Evolutionary conservation across 2,329 filamentous ascomycete species (phyloP).

Genomic region (Rhynchosporium secalis): DNA sequence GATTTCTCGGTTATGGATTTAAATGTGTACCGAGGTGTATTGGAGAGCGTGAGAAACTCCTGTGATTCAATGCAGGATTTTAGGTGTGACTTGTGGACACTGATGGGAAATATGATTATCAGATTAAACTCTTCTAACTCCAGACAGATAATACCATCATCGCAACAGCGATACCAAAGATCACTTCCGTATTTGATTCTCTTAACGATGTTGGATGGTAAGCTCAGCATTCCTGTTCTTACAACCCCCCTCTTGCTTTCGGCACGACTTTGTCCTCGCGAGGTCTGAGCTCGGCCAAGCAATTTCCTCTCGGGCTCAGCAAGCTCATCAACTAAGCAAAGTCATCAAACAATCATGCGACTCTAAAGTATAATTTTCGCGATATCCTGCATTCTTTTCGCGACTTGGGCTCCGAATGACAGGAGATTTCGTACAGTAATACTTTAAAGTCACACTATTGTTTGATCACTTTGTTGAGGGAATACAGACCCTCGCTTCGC

Average conservation of each 20-base stretch:
- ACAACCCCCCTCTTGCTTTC: not conserved
- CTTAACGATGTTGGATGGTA: slow-evolving; percentile 45
- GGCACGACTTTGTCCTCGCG: too few species aligned
- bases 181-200: slow-evolving; percentile 44
- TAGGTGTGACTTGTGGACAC: not conserved
- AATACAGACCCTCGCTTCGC: too few species aligned
- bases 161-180: slow-evolving; percentile 46
- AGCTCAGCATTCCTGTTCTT: slow-evolving; percentile 10
- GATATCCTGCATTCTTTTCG: too few species aligned
- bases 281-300: too few species aligned
- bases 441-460: too few species aligned
- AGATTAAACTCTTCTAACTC: slow-evolving; percentile 5
- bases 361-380: too few species aligned
- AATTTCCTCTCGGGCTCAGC: too few species aligned
- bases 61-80: not conserved
- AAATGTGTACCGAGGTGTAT: not conserved
- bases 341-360: too few species aligned
- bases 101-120: not conserved
- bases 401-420: too few species aligned
- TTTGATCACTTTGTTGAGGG: too few species aligned
- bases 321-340: too few species aligned
- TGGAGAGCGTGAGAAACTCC: not conserved
- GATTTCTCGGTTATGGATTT: not conserved
- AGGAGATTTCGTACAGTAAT: too few species aligned
- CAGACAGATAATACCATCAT: slow-evolving; percentile 42